phyloP scores from a whole-genome alignment of 495 filamentous ascomycete genomes.

The Glutinoglossum americanum region DNA sequence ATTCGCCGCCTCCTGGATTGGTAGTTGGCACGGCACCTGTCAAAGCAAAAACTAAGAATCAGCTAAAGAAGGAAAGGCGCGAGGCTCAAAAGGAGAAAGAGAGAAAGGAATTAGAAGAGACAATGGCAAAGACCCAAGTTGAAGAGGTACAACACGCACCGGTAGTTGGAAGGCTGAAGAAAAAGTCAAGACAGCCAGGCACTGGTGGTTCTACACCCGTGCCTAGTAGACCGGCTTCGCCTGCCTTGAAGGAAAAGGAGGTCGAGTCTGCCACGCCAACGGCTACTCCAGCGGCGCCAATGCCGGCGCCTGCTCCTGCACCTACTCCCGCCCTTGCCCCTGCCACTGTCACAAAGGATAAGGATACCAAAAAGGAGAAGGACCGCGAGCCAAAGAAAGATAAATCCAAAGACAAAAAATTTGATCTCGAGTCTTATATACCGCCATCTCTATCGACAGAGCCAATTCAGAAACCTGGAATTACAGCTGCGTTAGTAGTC shows the following conservation, averaged over 20 bases:
- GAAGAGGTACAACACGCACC: constrained; percentile 53
- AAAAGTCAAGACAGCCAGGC: constrained; percentile 53
- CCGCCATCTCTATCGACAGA: constrained; percentile 1
- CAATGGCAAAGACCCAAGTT: constrained; percentile 24
- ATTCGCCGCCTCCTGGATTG: constrained; percentile 45
- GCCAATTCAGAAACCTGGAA: constrained; percentile 3
- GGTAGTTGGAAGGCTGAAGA: constrained; percentile 75
- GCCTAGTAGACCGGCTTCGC: constrained; percentile 21
- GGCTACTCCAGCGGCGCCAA: neutral
- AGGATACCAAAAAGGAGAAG: constrained; percentile 14
- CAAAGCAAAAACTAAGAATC: constrained; percentile 67
- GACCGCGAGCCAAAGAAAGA: constrained; percentile 1
- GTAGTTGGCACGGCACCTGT: constrained; percentile 61
- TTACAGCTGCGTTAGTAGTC: constrained; percentile 18
- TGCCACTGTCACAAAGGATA: constrained; percentile 13
- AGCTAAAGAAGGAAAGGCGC: constrained; percentile 65
- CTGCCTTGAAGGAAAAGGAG: constrained; percentile 12
- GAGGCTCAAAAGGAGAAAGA: constrained; percentile 43
- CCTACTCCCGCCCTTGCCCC: no score
- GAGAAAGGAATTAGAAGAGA: constrained; percentile 35
- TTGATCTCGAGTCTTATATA: constrained; percentile 16
- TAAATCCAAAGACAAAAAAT: constrained; percentile 12
- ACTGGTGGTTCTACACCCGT: constrained; percentile 21
- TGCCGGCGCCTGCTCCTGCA: neutral
- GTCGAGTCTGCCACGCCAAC: neutral